Conservation (phyloP, 2,329 filamentous ascomycete genomes). For the Colletotrichum viniferum region DNA sequence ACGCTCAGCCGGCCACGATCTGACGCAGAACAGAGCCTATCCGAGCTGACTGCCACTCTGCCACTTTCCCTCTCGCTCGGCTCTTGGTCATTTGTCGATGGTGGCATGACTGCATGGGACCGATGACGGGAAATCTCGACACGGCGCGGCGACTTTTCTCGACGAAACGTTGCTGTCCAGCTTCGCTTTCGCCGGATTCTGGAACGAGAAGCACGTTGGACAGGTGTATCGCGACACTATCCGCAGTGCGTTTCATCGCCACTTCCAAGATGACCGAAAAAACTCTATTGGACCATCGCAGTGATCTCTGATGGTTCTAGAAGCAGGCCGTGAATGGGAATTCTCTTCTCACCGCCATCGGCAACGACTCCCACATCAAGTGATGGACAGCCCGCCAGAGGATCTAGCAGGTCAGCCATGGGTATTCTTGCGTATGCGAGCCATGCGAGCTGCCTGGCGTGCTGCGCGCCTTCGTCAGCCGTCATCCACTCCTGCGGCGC, state of each 20-base stretch:
- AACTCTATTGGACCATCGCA: neutral
- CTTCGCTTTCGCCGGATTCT: neutral
- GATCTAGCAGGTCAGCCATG: neutral
- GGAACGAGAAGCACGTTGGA: neutral
- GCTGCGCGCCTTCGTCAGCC: conserved; percentile 5
- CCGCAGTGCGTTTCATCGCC: neutral
- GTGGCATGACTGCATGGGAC: neutral
- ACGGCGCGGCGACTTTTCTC: neutral
- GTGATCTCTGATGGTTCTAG: neutral
- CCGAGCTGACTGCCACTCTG: neutral
- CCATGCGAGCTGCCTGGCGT: neutral
- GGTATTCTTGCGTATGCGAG: neutral
- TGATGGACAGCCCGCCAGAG: neutral
- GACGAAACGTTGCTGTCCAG: neutral
- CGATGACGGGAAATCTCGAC: neutral
- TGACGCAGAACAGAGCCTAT: neutral
- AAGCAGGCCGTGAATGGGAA: neutral
- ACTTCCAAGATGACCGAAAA: neutral
- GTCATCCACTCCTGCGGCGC: neutral
- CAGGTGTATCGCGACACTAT: neutral
- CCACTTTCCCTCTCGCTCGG: neutral
- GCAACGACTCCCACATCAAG: neutral
- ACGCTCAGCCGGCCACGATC: neutral
- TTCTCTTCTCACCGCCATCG: conserved; percentile 10
- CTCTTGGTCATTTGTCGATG: neutral